Evolutionary conservation across 2,329 filamentous ascomycete genomes (phyloP), one percentile per base, ranked within the genome.

Genomic region (Cercospora nicotianae): DNA sequence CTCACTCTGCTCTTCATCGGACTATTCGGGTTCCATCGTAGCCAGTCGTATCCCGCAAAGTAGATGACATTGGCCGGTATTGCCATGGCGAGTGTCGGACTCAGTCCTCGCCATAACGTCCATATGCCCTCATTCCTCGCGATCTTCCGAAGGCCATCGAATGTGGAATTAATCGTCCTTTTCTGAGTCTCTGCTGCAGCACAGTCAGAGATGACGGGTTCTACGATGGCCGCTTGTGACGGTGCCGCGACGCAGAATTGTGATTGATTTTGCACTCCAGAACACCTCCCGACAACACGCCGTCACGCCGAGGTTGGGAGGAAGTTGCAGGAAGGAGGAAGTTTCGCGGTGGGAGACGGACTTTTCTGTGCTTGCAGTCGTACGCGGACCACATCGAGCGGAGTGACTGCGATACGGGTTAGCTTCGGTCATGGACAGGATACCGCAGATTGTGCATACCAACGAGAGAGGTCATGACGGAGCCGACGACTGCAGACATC

Each of bases 41-140:
- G 79, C 91, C 93, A 97, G 77, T 99, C 95, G 80, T 99, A 99
- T 45, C 95, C 95, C 12, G 95, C 96, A 76, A 98, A 97, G 81
- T 99, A 99, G 72, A 99, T 98, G 73, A 99, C 95, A 78, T 99
- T 99, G 28, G 90, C 93, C 0, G 95, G 95, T 5, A 99, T 87
- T 0, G 93, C 90, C 95, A 99, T 99, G 71, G 93, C 86, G 23
- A 99, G 83, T 0, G 95, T 99, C 0, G 95, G 94, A n/a, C 92
- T 96, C 5, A 99, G 83, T 0, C 95, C 95, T 69, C 95, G 87
- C 94, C 95, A 99, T 39, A 99, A 81, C 1, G 94, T 95, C 28
- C 87, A 86, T 12, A 93, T 77, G 1, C 95, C 95, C 81, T 99
- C 95, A 77, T 98, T 93, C 59, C 92, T 89, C 16, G 95, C 93